Conservation (phyloP, 1,139 yeast genomes). For the Debaryomycetaceae sp. region DNA sequence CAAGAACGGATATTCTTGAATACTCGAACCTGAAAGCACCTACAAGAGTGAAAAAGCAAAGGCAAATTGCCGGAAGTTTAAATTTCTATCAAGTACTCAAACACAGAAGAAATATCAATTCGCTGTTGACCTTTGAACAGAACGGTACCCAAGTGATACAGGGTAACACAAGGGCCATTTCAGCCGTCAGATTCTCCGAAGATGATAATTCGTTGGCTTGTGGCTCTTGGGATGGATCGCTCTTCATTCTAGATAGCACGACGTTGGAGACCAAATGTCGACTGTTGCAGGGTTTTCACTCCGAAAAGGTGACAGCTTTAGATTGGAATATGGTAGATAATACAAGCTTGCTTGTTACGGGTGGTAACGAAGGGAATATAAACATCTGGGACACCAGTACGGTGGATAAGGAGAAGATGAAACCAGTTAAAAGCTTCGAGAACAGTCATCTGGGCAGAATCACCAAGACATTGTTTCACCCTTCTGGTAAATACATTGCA, state of each 20-base stretch:
- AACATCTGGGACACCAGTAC: slow-evolving; percentile 38
- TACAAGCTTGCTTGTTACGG: slow-evolving; percentile 35
- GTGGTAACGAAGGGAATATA: slow-evolving; percentile 66
- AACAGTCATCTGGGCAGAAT: slow-evolving; percentile 55
- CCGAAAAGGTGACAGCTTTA: slow-evolving; percentile 67
- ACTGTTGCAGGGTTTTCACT: slow-evolving; percentile 34
- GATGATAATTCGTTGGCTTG: slow-evolving; percentile 42
- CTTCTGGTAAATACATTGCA: slow-evolving; percentile 51
- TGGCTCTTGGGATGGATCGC: slow-evolving; percentile 84
- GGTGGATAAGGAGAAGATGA: slow-evolving; percentile 5
- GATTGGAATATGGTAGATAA: slow-evolving; percentile 48
- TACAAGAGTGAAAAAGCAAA: slow-evolving; percentile 32
- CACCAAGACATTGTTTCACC: slow-evolving; percentile 65
- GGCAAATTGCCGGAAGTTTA: slow-evolving; percentile 13
- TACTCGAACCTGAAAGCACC: slow-evolving; percentile 48
- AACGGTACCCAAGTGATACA: slow-evolving; percentile 68
- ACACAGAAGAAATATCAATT: slow-evolving; percentile 45
- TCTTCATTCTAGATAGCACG: slow-evolving; percentile 45
- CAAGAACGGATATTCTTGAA: slow-evolving; percentile 50
- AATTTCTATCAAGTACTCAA: slow-evolving; percentile 30
- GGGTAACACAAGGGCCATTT: slow-evolving; percentile 61
- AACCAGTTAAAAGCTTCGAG: slow-evolving; percentile 17
- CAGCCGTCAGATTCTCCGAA: slow-evolving; percentile 51
- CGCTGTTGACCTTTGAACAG: slow-evolving; percentile 40
- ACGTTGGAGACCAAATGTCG: slow-evolving; percentile 29